Evolutionary conservation across 257 asterid genomes (phyloP).

Genomic region (Penstemon newberryi): DNA sequence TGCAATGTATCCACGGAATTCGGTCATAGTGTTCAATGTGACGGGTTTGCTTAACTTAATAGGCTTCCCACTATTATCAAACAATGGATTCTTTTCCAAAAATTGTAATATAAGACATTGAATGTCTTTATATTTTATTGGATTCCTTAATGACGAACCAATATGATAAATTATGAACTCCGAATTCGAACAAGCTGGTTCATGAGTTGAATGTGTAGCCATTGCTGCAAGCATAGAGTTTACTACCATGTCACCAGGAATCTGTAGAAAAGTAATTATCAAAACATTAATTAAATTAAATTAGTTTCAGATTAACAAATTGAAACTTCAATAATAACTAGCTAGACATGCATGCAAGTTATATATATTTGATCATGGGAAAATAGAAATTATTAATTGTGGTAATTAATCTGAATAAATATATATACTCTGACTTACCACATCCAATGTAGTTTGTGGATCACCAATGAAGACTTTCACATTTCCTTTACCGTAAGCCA

Average conservation of each 20-base stretch:
- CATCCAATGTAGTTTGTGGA: conserved; percentile 1
- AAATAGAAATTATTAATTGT: no score
- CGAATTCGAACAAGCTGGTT: background rate
- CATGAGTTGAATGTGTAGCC: conserved; percentile 2
- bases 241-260: conserved; percentile 24
- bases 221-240: conserved; percentile 20
- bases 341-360: no score
- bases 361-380: no score
- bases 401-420: no score
- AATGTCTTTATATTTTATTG: background rate
- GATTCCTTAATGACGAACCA: conserved; percentile 22
- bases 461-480: conserved; percentile 25
- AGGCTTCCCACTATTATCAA: conserved; percentile 3
- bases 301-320: no score
- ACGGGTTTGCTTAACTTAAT: conserved; percentile 1
- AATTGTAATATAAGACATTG: background rate
- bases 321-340: no score
- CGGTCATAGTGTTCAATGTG: conserved; percentile 5
- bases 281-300: no score
- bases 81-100: conserved; percentile 16
- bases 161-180: conserved; percentile 4
- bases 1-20: conserved; percentile 15
- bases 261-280: background rate
- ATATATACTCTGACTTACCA: background rate
- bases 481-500: conserved; percentile 34